Conservation (phyloP, 2,329 filamentous ascomycete genomes). For the Aureobasidium pullulans region DNA sequence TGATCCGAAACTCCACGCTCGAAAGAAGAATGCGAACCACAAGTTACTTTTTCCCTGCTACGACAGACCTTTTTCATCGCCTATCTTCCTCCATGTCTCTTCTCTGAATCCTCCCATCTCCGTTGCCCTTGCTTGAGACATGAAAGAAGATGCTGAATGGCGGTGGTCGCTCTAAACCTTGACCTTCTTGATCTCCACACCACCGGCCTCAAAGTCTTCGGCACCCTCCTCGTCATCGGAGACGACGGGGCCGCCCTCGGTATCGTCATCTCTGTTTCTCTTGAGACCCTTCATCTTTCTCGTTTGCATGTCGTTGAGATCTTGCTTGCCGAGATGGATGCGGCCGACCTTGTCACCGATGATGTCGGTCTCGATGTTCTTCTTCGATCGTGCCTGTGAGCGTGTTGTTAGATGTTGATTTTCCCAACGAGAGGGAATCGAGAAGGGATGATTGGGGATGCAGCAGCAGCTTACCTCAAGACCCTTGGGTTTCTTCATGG, state of each 20-base stretch:
- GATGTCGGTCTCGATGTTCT: constrained; percentile 86
- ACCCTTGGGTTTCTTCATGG: constrained; percentile 76
- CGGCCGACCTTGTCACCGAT: constrained; percentile 96
- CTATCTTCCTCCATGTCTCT: background rate
- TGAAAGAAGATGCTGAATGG: background rate
- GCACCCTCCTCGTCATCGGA: constrained; percentile 18
- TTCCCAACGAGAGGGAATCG: no score
- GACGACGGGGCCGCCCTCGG: constrained; percentile 41
- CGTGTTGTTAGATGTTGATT: constrained; percentile 14
- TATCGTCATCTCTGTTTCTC: constrained; percentile 60
- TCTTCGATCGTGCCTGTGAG: constrained; percentile 62
- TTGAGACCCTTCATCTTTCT: constrained; percentile 99
- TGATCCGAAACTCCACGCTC: constrained; percentile 17
- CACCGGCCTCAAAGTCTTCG: constrained; percentile 14
- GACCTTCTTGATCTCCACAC: constrained; percentile 17
- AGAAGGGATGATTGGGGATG: constrained; percentile 9
- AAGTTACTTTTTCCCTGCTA: background rate
- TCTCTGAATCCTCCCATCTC: no score
- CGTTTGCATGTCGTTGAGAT: constrained; percentile 79
- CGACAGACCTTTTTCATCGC: background rate
- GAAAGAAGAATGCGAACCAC: background rate
- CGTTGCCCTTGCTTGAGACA: no score
- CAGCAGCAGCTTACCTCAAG: constrained; percentile 46
- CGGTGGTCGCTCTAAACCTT: background rate
- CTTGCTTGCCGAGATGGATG: constrained; percentile 85